phyloP scores from a whole-genome alignment of 2,329 filamentous ascomycete species.

The Passalora sequoiae region DNA sequence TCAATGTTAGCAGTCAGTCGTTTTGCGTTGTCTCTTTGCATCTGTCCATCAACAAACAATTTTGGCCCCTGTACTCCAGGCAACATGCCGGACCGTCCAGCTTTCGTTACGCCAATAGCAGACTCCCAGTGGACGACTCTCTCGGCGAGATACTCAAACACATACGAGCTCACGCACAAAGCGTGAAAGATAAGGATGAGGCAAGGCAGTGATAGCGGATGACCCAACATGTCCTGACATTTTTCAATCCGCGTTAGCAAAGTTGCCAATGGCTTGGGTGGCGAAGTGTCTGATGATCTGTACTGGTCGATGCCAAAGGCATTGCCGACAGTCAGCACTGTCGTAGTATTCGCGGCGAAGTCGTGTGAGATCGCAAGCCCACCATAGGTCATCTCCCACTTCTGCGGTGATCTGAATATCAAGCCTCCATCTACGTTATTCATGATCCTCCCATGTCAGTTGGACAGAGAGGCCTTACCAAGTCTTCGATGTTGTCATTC shows the following conservation, averaged over 20 bases:
- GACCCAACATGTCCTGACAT: constrained; percentile 2
- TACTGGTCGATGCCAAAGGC: constrained; percentile 10
- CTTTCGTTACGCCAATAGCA: constrained; percentile 12
- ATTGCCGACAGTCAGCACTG: constrained; percentile 13
- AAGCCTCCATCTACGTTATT: constrained; percentile 3
- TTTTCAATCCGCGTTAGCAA: constrained; percentile 5
- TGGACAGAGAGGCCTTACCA: neutral
- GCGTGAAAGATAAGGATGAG: constrained; percentile 10
- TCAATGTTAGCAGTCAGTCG: constrained; percentile 10
- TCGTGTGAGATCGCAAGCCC: constrained; percentile 12
- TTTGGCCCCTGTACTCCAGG: constrained; percentile 1
- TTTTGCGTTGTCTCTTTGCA: constrained; percentile 11
- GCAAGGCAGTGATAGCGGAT: constrained; percentile 9
- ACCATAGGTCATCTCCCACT: constrained; percentile 11
- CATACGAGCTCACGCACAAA: constrained; percentile 5
- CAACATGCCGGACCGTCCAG: constrained; percentile 8
- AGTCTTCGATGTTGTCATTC: neutral
- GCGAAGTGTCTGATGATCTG: neutral
- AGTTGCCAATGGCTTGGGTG: neutral
- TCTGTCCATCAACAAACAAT: constrained; percentile 7
- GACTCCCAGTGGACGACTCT: constrained; percentile 10
- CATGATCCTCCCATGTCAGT: neutral
- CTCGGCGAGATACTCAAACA: constrained; percentile 3
- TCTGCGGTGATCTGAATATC: constrained; percentile 16
- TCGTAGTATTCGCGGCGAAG: constrained; percentile 11